These are phyloP conservation scores for Carpinus viminea DNA, from an alignment of 306 rosid genomes.

Conservation along the genomic window DNA sequence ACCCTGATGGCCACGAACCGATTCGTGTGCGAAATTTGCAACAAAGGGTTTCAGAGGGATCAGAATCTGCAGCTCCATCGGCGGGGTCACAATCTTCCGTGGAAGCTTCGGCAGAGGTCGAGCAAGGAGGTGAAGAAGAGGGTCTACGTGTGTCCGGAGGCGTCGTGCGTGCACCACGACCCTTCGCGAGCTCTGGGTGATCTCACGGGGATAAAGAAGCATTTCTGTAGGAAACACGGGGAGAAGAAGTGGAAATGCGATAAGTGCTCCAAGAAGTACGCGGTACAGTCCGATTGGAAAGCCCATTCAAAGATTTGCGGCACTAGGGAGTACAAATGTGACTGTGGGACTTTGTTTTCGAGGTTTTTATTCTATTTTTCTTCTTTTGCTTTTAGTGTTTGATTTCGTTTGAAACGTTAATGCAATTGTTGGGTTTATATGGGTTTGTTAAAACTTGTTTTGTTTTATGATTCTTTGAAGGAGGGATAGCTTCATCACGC, in stretches of 20 bases:
- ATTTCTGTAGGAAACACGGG: slow-evolving; percentile 90
- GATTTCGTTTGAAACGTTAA: neutral
- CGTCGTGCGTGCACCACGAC: slow-evolving; percentile 83
- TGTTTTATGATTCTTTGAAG: slow-evolving; percentile 37
- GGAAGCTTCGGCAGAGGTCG: slow-evolving; percentile 85
- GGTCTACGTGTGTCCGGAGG: slow-evolving; percentile 90
- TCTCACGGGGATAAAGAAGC: slow-evolving; percentile 90
- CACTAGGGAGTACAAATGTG: slow-evolving; percentile 90
- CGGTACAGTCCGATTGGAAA: slow-evolving; percentile 98
- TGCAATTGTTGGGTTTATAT: neutral
- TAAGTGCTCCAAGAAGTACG: slow-evolving; percentile 87
- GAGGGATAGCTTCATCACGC: slow-evolving; percentile 95
- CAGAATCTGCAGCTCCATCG: slow-evolving; percentile 96
- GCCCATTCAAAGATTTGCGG: slow-evolving; percentile 94
- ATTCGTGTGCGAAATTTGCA: slow-evolving; percentile 91
- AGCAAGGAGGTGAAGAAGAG: slow-evolving; percentile 79
- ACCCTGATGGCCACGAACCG: slow-evolving; percentile 81
- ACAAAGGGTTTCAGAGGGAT: slow-evolving; percentile 92
- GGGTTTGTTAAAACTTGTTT: slow-evolving; percentile 31
- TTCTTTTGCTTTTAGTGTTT: neutral
- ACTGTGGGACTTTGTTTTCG: slow-evolving; percentile 79
- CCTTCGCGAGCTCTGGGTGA: slow-evolving; percentile 91
- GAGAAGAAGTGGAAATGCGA: slow-evolving; percentile 99
- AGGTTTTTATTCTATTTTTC: slow-evolving; percentile 36
- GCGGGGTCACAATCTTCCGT: slow-evolving; percentile 88